These are phyloP conservation scores for Psidium guajava DNA, from an alignment of 345 rosid species.

Conservation along the genomic window DNA sequence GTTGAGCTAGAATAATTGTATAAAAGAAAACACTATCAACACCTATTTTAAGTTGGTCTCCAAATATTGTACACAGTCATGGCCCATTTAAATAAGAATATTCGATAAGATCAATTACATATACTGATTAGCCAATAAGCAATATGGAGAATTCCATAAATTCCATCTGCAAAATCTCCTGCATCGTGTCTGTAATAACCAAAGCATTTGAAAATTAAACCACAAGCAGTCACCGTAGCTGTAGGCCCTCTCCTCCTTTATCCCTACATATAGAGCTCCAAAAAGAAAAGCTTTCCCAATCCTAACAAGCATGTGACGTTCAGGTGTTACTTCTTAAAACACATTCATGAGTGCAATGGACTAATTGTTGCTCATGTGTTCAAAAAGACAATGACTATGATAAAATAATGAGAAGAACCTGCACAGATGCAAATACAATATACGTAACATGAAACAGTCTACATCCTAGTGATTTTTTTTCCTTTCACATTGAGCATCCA, in stretches of 20 bases:
- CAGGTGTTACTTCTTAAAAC: neutral
- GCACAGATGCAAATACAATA: neutral
- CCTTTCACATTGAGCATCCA: neutral
- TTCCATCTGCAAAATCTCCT: neutral
- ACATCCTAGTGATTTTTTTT: neutral
- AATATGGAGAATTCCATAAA: neutral
- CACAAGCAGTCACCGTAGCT: neutral
- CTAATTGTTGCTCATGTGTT: neutral
- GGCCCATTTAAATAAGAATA: neutral
- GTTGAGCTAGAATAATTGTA: neutral
- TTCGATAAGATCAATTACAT: neutral
- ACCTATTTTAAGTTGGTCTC: neutral
- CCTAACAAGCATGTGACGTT: neutral
- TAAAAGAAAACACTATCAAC: neutral
- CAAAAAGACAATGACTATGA: neutral
- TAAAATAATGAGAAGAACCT: neutral
- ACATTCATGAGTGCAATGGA: neutral
- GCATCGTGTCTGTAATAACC: neutral
- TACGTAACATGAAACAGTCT: neutral
- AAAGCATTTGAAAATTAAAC: neutral
- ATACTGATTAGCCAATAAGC: neutral
- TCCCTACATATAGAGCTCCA: neutral
- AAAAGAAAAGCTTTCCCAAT: neutral
- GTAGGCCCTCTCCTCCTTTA: neutral
- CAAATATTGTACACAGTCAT: neutral